Percentiles rank a stretch among this genome's conserved stretches.
These are phyloP conservation scores for Tolypocladium tundrense DNA, from an alignment of 2,329 filamentous ascomycete genomes.

Conservation along the genomic window DNA sequence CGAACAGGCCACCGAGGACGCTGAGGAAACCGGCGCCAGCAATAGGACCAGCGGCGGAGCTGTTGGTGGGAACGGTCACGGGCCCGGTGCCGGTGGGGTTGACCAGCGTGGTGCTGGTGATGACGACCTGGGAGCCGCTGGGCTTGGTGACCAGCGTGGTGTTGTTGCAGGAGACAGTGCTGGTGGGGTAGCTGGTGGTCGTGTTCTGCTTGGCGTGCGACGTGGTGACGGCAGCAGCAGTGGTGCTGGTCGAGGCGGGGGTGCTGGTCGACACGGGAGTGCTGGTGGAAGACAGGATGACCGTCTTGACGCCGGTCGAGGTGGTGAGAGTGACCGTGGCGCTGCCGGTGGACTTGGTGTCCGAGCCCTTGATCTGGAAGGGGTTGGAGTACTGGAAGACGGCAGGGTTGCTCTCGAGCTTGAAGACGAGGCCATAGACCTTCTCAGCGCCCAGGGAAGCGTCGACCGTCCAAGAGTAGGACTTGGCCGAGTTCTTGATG, in stretches of 20 bases:
- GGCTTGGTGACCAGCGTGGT: conserved; percentile 1
- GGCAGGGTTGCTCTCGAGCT: conserved; percentile 31
- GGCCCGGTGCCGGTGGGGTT: conserved; percentile 13
- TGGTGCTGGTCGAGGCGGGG: conserved; percentile 3
- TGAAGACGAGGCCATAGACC: conserved; percentile 49
- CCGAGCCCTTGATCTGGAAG: conserved; percentile 38
- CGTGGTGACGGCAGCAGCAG: conserved; percentile 4
- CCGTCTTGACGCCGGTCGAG: conserved; percentile 18
- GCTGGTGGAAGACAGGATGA: conserved; percentile 13
- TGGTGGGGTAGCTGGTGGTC: conserved; percentile 7
- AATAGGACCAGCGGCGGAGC: conserved; percentile 13
- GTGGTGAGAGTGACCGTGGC: conserved; percentile 15
- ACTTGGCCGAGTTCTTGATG: conserved; percentile 32
- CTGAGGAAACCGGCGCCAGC: conserved; percentile 27
- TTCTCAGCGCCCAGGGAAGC: conserved; percentile 30
- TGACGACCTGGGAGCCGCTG: conserved; percentile 7
- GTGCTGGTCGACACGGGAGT: conserved; percentile 10
- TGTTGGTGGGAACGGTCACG: conserved; percentile 9
- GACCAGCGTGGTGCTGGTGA: conserved; percentile 9
- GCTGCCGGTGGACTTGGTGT: not conserved
- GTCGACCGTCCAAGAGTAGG: conserved; percentile 41
- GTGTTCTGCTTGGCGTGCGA: conserved; percentile 12
- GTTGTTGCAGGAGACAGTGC: not conserved
- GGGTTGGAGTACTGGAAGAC: conserved; percentile 35
- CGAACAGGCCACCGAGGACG: conserved; percentile 27